phyloP scores from a whole-genome alignment of 352 stramenopile genomes.

The Bremia lactucae region DNA sequence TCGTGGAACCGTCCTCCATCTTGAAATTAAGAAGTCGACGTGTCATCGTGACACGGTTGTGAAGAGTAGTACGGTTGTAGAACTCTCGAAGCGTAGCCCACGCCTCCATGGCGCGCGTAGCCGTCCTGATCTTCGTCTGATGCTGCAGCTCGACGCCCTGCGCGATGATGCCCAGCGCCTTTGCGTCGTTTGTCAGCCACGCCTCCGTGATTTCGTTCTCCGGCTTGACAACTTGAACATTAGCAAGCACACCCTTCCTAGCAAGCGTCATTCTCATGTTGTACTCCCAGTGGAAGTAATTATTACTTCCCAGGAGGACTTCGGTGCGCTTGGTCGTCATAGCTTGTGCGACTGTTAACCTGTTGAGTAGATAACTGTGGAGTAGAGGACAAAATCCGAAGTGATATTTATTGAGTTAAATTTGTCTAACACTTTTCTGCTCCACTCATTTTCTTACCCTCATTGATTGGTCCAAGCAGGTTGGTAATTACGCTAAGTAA shows the following conservation, averaged over 20 bases:
- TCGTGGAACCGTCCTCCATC: background rate
- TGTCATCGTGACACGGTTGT: conserved; percentile 21
- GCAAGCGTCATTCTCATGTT: background rate
- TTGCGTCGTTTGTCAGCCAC: conserved; percentile 10
- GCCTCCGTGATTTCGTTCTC: conserved; percentile 9
- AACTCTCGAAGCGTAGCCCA: background rate
- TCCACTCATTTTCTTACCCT: too few species aligned
- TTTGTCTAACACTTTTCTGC: too few species aligned
- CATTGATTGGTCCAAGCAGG: too few species aligned
- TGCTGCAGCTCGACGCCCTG: conserved; percentile 5
- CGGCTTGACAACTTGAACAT: too few species aligned
- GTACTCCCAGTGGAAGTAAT: background rate
- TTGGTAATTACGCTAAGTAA: too few species aligned
- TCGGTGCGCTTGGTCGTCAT: background rate
- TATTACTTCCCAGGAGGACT: background rate
- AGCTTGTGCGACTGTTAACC: background rate
- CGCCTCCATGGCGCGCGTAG: background rate
- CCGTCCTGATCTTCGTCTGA: background rate
- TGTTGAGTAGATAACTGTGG: background rate
- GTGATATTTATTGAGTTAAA: background rate
- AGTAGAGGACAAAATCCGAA: background rate
- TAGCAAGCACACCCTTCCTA: conserved; percentile 12
- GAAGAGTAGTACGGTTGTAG: conserved; percentile 4
- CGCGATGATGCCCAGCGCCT: conserved; percentile 19
- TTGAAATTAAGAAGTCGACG: background rate